phyloP scores from a whole-genome alignment of 139 green algal genomes.

The Chlamydomonas schloesseri region DNA sequence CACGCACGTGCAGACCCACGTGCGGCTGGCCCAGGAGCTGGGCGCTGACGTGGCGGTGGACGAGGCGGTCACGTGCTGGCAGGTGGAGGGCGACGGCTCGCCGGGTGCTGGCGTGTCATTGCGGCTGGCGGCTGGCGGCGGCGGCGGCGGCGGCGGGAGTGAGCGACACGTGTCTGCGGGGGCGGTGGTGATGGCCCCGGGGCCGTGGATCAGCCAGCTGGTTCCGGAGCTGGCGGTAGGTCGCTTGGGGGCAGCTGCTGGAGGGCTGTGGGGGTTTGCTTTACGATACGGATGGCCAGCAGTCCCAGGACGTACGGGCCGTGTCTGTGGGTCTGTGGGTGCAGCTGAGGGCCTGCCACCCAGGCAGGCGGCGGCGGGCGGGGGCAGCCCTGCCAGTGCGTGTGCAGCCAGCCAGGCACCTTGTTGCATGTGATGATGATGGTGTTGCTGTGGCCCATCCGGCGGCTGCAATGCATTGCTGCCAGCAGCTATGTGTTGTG shows the following conservation, averaged over 20 bases:
- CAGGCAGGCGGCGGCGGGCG: no score
- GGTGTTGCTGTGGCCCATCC: no score
- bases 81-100: not conserved
- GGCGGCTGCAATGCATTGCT: no score
- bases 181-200: slow-evolving; percentile 69
- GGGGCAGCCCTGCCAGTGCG: no score
- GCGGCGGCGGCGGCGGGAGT: not conserved
- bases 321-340: no score
- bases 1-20: not conserved
- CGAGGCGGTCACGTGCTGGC: slow-evolving; percentile 15
- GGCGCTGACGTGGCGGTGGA: slow-evolving; percentile 11
- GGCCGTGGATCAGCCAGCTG: slow-evolving; percentile 77
- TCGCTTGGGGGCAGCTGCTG: not conserved
- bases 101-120: not conserved
- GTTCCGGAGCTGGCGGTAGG: slow-evolving; percentile 76
- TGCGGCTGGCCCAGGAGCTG: slow-evolving; percentile 11
- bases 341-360: no score
- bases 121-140: not conserved
- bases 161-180: slow-evolving; percentile 14
- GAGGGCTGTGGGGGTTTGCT: not conserved
- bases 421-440: no score
- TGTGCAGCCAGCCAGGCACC: no score
- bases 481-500: no score
- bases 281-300: no score
- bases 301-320: no score